phyloP scores from a whole-genome alignment of 2,329 filamentous ascomycete genomes.

The Celoporthe dispersa region DNA sequence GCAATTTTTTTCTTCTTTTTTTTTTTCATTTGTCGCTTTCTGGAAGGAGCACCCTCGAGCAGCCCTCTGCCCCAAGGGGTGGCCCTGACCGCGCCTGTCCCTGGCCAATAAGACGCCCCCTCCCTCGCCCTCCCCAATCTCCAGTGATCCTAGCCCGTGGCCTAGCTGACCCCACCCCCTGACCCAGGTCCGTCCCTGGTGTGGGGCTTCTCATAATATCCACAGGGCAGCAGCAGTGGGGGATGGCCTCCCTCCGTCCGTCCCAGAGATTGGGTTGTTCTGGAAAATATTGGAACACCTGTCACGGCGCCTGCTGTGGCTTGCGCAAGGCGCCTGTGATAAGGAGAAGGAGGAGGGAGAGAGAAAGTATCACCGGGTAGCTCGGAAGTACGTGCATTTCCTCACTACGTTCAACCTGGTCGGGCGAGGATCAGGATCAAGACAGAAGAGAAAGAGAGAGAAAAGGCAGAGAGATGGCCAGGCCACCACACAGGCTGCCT shows the following conservation, averaged over 20 bases:
- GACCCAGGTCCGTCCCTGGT: slow-evolving; percentile 10
- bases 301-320: not conserved
- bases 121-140: slow-evolving; percentile 17
- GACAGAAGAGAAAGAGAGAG: not conserved
- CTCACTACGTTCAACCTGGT: not conserved
- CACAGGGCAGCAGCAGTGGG: not conserved
- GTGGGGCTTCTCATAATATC: not conserved
- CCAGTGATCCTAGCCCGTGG: slow-evolving; percentile 16
- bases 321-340: not conserved
- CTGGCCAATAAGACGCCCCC: slow-evolving; percentile 14
- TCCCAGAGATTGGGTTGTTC: not conserved
- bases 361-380: not conserved
- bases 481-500: not conserved
- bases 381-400: not conserved
- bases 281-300: not conserved
- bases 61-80: slow-evolving; percentile 9
- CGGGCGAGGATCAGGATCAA: not conserved
- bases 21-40: not conserved
- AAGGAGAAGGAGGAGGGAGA: not conserved
- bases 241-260: not conserved
- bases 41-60: slow-evolving; percentile 18
- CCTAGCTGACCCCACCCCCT: slow-evolving; percentile 19
- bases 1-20: too few relatives aligned
- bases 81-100: not conserved
- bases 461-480: not conserved